Base-by-base conservation (phyloP, 148 eudicot genomes). In the Diospyros lotus region DNA sequence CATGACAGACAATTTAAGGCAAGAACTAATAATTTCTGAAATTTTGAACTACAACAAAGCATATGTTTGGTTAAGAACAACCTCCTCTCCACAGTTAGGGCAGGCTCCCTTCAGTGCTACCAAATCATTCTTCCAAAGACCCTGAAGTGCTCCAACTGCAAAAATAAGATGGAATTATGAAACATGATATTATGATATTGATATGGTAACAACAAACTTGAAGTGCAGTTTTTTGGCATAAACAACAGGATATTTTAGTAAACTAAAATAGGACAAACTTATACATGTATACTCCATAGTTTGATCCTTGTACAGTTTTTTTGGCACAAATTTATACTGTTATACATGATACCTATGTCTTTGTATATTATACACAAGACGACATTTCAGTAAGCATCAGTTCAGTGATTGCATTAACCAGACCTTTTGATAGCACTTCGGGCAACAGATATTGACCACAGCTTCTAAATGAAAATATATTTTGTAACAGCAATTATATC, bases 61-160 rank as follows among this genome's bases (percentile, higher is more conserved):
- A 13, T 42, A 56, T 18, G 70, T 28, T 52, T 58, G 7, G 42
- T 48, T 10, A 79, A 76, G 69, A 82, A 81, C 78, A 64, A 94
- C 97, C 97, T 94, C 97, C 83, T 94, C 98, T 44, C 97, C 97
- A 59, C 98, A 94, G 76, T 83, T 92, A 40, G 98, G 97, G 87
- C 98, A 94, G 43, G 89, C 86, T 68, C 98, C 97, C 79, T 90
- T 92, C 45, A 92, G 52, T 44, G 96, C 98, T 66, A 92, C 96
- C 84, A 92, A 86, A 82, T 94, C 93, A 82, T 86, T 90, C 80
- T 82, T 86, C 97, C 96, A 90, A 58, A 94, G 83, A 69, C 93
- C 89, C 78, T 61, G 83, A 62, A 94, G 89, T 59, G 92, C 93
- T 86, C 90, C 84, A 78, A 89, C 98, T 94, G 87, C 66, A 68